Evolutionary conservation across 208 protist species (phyloP).

Genomic region (Leishmania martiniquensis): DNA sequence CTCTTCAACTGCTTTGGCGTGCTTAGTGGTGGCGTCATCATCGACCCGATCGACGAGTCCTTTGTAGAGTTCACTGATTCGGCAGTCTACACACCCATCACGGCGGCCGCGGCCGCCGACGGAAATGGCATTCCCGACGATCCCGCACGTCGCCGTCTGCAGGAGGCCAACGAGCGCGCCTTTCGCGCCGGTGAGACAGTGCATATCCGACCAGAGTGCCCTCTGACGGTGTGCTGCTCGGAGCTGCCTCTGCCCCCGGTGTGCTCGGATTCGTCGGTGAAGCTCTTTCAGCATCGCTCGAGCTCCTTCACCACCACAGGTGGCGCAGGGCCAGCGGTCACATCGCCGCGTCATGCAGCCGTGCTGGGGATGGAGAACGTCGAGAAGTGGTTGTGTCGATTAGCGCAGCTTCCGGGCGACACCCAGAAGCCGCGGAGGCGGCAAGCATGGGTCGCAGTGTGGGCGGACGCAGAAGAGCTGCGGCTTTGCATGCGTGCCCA

Average conservation of each 20-base stretch:
- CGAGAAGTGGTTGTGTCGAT: background rate
- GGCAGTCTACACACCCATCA: constrained; percentile 23
- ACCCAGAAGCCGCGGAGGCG: background rate
- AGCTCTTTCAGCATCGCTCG: background rate
- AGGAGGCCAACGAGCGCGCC: constrained; percentile 13
- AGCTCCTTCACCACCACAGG: background rate
- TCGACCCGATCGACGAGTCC: constrained; percentile 29
- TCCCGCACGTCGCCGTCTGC: background rate
- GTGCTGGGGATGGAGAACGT: constrained; percentile 2
- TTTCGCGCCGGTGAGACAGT: constrained; percentile 15
- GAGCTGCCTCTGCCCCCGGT: constrained; percentile 19
- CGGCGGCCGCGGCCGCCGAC: background rate
- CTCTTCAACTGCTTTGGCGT: constrained; percentile 72
- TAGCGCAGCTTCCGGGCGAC: background rate
- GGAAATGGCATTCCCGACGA: background rate
- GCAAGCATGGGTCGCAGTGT: background rate
- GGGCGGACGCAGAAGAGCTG: constrained; percentile 1
- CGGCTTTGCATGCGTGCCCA: background rate
- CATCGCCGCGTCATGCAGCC: constrained; percentile 9
- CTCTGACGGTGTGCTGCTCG: constrained; percentile 27
- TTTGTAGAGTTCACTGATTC: constrained; percentile 66
- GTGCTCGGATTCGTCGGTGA: background rate
- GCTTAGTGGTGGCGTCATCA: constrained; percentile 63
- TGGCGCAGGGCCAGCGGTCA: background rate
- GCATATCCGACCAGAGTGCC: constrained; percentile 14